Evolutionary conservation across 2,329 filamentous ascomycete genomes (phyloP).

Genomic region (Fusarium sp.): DNA sequence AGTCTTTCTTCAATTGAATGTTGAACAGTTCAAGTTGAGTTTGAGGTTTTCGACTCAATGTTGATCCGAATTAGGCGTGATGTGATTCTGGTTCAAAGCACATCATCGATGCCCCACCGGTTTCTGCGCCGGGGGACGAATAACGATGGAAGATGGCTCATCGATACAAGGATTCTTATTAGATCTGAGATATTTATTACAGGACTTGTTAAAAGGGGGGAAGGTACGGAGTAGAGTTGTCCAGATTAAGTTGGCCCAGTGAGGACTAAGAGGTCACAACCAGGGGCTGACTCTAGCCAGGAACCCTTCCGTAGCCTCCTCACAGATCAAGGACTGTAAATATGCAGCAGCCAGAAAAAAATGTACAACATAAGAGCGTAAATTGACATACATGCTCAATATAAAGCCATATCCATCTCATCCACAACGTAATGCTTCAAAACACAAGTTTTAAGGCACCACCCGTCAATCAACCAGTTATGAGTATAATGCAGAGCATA

Average conservation of each 20-base stretch:
- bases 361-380: not conserved
- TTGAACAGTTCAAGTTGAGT: not conserved
- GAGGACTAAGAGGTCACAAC: not conserved
- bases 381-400: not conserved
- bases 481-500: not conserved
- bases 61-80: not conserved
- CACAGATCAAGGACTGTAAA: not conserved
- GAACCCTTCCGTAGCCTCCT: not conserved
- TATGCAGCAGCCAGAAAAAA: not conserved
- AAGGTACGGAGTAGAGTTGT: not conserved
- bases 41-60: not conserved
- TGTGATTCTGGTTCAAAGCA: conserved; percentile 7
- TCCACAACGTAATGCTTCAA: not conserved
- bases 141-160: not conserved
- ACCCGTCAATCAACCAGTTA: not conserved
- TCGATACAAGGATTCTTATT: not conserved
- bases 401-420: not conserved
- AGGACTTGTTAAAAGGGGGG: not conserved
- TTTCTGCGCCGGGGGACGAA: not conserved
- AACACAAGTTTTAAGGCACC: not conserved
- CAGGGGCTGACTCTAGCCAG: not conserved
- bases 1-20: not conserved
- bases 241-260: not conserved
- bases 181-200: not conserved
- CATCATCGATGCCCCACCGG: conserved; percentile 9